Base-by-base conservation (phyloP, 2,329 filamentous ascomycete species). In the Colletotrichum shisoi region DNA sequence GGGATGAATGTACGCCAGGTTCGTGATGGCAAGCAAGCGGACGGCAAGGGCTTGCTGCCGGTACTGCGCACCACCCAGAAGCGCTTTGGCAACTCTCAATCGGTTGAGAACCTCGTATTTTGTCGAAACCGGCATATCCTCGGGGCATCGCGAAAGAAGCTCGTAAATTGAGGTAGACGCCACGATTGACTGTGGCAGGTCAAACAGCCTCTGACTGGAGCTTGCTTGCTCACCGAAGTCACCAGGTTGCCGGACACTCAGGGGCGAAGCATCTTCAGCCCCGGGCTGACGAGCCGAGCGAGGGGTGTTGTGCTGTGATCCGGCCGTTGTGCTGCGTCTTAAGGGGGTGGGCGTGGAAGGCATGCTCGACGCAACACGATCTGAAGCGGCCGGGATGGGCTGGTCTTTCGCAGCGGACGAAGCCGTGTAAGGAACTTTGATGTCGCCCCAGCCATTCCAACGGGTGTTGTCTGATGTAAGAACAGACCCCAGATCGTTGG, bases 91-190 rank as follows among this genome's bases (percentile, higher is more conserved):
- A 64, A 91, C 87, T 66, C 95, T 89, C 24, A 97, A 79, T 62
- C 92, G 90, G 71, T 94, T 90, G 49, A 99, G 87, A 42, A 94
- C 83, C 71, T 98, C 95, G 74, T 96, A 98, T 71, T 89, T 90
- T 13, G 88, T 84, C 54, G 90, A 84, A 42, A 87, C 80, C 0
- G 94, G 92, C 72, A 98, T 80, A 68, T 91, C 88, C 4, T 83
- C 76, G 1, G 90, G 82, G 54, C 83, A 82, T 44, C 81, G 82
- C 4, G 81, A 79, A 56, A 91, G 76, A 40, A 91, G 79, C 7
- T 88, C 81, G 71, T 87, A 84, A 44, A 89, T 80, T 7, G 84
- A 79, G 4, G 79, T 81, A 5, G 85, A 82, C 51, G 79, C 75
- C 19, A 91, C 80, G 12, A 81, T 78, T 12, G 82, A 80, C 70